A percentile compares a stretch with the other conserved stretches of the same genome.
These are phyloP conservation scores for Picocystis sp. DNA, from an alignment of 163 green algal genomes.

Conservation along the genomic window DNA sequence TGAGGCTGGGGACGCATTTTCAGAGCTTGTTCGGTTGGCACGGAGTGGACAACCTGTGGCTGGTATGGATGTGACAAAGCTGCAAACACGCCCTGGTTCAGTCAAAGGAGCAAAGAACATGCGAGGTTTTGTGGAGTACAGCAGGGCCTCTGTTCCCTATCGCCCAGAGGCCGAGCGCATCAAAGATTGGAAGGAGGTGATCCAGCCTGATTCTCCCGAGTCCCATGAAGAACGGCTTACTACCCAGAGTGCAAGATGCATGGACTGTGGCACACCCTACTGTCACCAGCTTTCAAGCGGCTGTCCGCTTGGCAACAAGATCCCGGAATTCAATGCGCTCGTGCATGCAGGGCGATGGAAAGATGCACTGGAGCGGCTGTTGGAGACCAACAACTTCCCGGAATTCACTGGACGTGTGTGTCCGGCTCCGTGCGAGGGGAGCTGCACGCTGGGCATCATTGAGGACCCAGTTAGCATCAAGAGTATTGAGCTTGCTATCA, in stretches of 20 bases:
- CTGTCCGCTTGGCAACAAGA: constrained; percentile 74
- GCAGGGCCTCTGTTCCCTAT: constrained; percentile 63
- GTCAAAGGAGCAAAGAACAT: constrained; percentile 19
- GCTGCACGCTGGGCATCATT: constrained; percentile 90
- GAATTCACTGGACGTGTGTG: constrained; percentile 93
- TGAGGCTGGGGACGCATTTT: no score
- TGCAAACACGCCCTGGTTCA: no score
- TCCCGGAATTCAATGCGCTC: constrained; percentile 91
- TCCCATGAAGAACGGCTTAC: constrained; percentile 47
- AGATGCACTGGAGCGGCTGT: constrained; percentile 69
- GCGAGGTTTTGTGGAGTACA: constrained; percentile 77
- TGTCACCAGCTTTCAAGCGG: constrained; percentile 56
- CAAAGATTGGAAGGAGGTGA: constrained; percentile 75
- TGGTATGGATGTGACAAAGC: no score
- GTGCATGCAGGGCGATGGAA: constrained; percentile 64
- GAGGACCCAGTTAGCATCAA: constrained; percentile 92
- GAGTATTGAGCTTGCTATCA: constrained; percentile 82
- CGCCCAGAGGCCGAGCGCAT: constrained; percentile 56
- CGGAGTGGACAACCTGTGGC: no score
- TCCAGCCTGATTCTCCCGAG: constrained; percentile 10
- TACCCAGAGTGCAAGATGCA: constrained; percentile 78
- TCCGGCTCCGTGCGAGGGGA: constrained; percentile 83
- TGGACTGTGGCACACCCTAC: constrained; percentile 91
- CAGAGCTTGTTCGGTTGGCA: no score
- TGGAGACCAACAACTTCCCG: constrained; percentile 96